Evolutionary conservation across 2,329 filamentous ascomycete genomes (phyloP).

Genomic region (Fusarium sp.): DNA sequence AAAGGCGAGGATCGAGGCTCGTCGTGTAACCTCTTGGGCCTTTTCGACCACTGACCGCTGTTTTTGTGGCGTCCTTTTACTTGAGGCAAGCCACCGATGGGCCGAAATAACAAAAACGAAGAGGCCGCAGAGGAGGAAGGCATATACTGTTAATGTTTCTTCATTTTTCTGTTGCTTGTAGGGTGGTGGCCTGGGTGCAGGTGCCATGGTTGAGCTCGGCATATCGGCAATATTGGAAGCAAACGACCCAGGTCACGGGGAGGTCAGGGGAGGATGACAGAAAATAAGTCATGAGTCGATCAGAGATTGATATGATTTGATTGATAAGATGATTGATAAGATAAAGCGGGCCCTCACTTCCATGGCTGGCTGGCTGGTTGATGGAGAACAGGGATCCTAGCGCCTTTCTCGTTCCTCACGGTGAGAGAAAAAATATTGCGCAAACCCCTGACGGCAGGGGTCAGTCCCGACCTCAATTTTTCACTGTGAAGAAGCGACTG

Average conservation of each 20-base stretch:
- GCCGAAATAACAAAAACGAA: neutral
- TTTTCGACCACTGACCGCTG: neutral
- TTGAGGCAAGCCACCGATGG: neutral
- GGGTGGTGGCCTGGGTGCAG: neutral
- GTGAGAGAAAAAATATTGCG: neutral
- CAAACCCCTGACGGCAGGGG: neutral
- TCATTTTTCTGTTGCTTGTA: neutral
- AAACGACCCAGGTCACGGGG: neutral
- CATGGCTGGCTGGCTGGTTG: too few relatives aligned
- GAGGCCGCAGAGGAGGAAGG: neutral
- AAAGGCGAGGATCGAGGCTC: neutral
- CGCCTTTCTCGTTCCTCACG: neutral
- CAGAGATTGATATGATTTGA: neutral
- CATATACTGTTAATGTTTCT: neutral
- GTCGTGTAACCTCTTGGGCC: neutral
- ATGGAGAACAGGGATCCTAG: neutral
- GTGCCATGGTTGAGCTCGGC: neutral
- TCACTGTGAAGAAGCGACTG: neutral
- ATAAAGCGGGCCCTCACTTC: neutral
- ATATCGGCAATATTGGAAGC: neutral
- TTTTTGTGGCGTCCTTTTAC: neutral
- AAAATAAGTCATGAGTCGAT: neutral
- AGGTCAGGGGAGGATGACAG: neutral
- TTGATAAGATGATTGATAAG: neutral
- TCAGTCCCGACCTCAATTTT: neutral